Evolutionary conservation across 306 rosid genomes (phyloP), one percentile per base, ranked within the genome.

Genomic region (Pyrus bretschneideri): DNA sequence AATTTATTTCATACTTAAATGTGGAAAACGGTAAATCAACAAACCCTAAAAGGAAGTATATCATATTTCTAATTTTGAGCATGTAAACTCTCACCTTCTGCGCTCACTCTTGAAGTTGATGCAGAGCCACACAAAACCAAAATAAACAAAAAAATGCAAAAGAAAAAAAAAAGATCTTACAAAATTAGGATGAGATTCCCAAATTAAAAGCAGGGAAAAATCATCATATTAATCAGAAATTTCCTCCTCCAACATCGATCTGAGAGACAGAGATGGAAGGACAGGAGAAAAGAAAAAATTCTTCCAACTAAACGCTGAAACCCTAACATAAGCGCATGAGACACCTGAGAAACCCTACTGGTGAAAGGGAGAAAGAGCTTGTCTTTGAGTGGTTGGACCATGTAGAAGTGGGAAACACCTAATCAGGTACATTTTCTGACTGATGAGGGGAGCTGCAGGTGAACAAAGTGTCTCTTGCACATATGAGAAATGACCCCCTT

Each of bases 371-470:
- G 30, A 12, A 45, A 30, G 27, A 17, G 52, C 33, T 80, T 69
- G 72, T 75, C 74, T 30, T 74, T 12, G 68, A 72, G 81, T 72
- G 81, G 60, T 71, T 76, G 84, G 81, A 65, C 54, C 29, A 77
- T 23, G 67, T 15, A 17, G 35, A 67, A 77, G 76, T 82, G 81
- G 76, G 71, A 74, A 42, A 69, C 79, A 61, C 27, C 76, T 59
- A 18, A 58, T n/a, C 27, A 58, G 62, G 55, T 51, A 5, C 55
- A 67, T 80, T 74, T 65, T 71, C 75, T 60, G 76, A 62, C 35
- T 5, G 12, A n/a, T 1, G 66, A 25, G 40, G 58, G 23, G 69
- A 68, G 69, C 75, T 57, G 22, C 19, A 51, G 63, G 51, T 70
- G 70, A 17, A 31, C 44, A 17, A 29, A 21, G 79, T 65, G 65